phyloP scores from a whole-genome alignment of 2,329 filamentous ascomycete genomes.

The Neurospora crassa region DNA sequence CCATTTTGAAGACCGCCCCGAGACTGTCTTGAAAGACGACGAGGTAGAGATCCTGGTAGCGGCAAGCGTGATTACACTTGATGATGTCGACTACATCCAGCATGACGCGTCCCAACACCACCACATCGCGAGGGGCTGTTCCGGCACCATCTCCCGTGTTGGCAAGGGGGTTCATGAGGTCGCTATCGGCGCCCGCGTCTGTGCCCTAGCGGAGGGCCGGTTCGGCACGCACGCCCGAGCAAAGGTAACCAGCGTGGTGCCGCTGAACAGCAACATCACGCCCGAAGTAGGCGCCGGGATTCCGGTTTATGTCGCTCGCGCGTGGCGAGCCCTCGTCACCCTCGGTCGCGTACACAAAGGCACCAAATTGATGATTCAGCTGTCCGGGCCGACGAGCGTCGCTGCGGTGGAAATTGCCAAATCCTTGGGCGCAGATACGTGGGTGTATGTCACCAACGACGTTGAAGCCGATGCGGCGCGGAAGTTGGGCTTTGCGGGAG shows the following conservation, averaged over 20 bases:
- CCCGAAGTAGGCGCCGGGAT: conserved; percentile 13
- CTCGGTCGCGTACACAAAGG: conserved; percentile 12
- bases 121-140: conserved; percentile 11
- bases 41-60: conserved; percentile 20
- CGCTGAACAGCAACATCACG: conserved; percentile 9
- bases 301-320: conserved; percentile 10
- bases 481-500: conserved; percentile 6
- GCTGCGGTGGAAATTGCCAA: conserved; percentile 13
- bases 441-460: conserved; percentile 11
- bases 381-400: conserved; percentile 13
- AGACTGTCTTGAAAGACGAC: conserved; percentile 9
- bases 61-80: conserved; percentile 14
- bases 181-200: conserved; percentile 11
- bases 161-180: conserved; percentile 12
- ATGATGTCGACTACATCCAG: conserved; percentile 11
- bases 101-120: neutral
- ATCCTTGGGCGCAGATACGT: conserved; percentile 10
- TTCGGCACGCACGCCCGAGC: conserved; percentile 14
- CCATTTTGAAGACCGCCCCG: conserved; percentile 10
- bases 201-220: conserved; percentile 13
- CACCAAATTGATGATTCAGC: conserved; percentile 16
- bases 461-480: conserved; percentile 6
- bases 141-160: conserved; percentile 16
- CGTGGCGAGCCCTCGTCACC: conserved; percentile 13
- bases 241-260: conserved; percentile 11